phyloP scores from a whole-genome alignment of 495 filamentous ascomycete species.

The Penicillium silybi region DNA sequence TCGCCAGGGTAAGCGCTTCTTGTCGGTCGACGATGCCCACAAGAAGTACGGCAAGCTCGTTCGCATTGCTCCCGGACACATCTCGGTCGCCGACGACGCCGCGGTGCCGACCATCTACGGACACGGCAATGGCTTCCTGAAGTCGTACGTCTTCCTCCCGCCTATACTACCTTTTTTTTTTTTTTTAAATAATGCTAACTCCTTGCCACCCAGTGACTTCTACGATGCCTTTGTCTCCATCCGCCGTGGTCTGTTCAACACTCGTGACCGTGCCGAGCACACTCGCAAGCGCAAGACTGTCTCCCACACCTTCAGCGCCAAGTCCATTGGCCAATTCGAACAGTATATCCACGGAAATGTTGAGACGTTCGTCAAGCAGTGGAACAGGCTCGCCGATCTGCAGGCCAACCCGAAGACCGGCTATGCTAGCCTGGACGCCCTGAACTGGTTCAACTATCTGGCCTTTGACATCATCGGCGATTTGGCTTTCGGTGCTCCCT shows the following conservation, averaged over 20 bases:
- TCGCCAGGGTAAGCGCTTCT: slow-evolving; percentile 63
- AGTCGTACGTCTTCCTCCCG: slow-evolving; percentile 52
- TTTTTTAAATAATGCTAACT: slow-evolving; percentile 1
- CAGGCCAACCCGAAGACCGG: slow-evolving; percentile 43
- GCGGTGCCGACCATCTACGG: slow-evolving; percentile 57
- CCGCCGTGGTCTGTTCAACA: slow-evolving; percentile 84
- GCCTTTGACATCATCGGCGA: slow-evolving; percentile 89
- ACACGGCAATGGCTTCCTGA: slow-evolving; percentile 70
- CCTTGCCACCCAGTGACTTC: slow-evolving; percentile 54
- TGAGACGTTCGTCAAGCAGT: slow-evolving; percentile 67
- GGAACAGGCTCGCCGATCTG: slow-evolving; percentile 53
- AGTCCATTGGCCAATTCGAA: slow-evolving; percentile 80
- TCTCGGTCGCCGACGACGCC: slow-evolving; percentile 56
- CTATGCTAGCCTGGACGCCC: slow-evolving; percentile 65
- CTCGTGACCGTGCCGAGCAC: slow-evolving; percentile 76
- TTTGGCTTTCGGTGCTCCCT: slow-evolving; percentile 51
- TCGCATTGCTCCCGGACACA: slow-evolving; percentile 56
- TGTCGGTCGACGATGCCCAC: slow-evolving; percentile 66
- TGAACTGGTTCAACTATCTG: slow-evolving; percentile 93
- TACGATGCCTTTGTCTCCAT: slow-evolving; percentile 93
- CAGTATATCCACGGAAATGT: slow-evolving; percentile 83
- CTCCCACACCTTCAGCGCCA: slow-evolving; percentile 81
- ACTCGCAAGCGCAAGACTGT: slow-evolving; percentile 87
- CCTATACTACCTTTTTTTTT: neutral
- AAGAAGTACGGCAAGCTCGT: slow-evolving; percentile 64